These are phyloP conservation scores for Fusarium brachygibbosum DNA, from an alignment of 2,329 filamentous ascomycete species.

Conservation along the genomic window DNA sequence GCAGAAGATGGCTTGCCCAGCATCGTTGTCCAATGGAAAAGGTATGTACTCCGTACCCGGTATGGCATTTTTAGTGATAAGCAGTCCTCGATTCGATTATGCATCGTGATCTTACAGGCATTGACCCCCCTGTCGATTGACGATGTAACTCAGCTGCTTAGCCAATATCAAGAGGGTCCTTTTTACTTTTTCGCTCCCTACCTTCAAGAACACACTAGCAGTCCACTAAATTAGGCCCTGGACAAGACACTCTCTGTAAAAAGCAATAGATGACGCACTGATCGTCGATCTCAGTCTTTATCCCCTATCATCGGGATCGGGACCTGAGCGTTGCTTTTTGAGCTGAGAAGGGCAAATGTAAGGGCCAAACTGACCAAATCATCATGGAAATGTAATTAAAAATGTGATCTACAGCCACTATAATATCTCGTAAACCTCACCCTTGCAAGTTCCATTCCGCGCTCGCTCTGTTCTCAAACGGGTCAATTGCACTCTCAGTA, in stretches of 20 bases:
- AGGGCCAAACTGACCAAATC: not conserved
- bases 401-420: not conserved
- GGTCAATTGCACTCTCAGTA: not conserved
- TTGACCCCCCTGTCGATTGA: slow-evolving; percentile 1
- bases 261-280: slow-evolving; percentile 7
- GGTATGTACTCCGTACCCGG: too few relatives aligned
- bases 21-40: too few relatives aligned
- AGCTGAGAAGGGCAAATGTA: not conserved
- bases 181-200: slow-evolving; percentile 6
- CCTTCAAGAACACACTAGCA: not conserved
- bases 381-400: not conserved
- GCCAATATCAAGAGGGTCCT: not conserved
- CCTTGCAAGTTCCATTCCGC: slow-evolving; percentile 4
- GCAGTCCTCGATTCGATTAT: not conserved
- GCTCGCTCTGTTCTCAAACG: not conserved
- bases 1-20: not conserved
- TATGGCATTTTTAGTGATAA: not conserved
- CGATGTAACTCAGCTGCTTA: slow-evolving; percentile 5
- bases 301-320: slow-evolving; percentile 17
- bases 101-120: slow-evolving; percentile 16
- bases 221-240: slow-evolving; percentile 3
- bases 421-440: slow-evolving; percentile 9
- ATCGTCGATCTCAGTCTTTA: slow-evolving; percentile 5
- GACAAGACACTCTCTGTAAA: not conserved
- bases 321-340: slow-evolving; percentile 14